Base-by-base conservation (phyloP, 129 eudicot species). In the Mikania micrantha region DNA sequence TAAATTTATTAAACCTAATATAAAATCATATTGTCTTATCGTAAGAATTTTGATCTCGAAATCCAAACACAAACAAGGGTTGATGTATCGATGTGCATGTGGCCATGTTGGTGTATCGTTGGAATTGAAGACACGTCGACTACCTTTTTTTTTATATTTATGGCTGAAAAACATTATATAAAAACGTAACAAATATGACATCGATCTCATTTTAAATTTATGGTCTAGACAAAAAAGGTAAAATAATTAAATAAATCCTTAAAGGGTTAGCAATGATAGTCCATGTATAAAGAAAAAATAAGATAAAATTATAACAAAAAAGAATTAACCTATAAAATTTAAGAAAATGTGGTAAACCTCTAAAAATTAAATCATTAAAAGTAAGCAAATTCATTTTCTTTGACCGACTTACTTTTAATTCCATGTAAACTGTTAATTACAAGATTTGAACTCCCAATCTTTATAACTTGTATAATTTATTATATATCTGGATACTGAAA, bases 81-180 rank as follows among this genome's bases (percentile, higher is more conserved):
- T 73, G 71, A 63, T 63, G 71, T 35, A 73, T 73, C 71, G 44
- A 73, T 73, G 64, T 73, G 77, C 77, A 73, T 63, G 77, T 73
- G 77, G 71, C 56, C 71, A 73, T 73, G 77, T 49, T 73, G 44
- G 70, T 63, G 64, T 41, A 73, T 73, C 71, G 71, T 62, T 73
- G 71, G 71, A 73, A 63, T 53, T 59, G 39, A 73, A 63, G 60
- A 73, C 71, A 73, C 71, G 77, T 73, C 70, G 61, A 24, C 54
- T 62, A 72, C 40, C 77, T 40, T 38, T 72, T 72, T 61, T 49
- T 32, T 47, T 4, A 29, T 29, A n/a, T n/a, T n/a, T n/a, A n/a
- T n/a, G 48, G 60, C 48, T 29, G 60, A 60, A 32, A 32, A 44
- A 22, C 38, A 72, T 2, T 28, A 7, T 50, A 20, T 9, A 49